These are phyloP conservation scores for Halenospora varia DNA, from an alignment of 495 filamentous ascomycete genomes.

Conservation along the genomic window DNA sequence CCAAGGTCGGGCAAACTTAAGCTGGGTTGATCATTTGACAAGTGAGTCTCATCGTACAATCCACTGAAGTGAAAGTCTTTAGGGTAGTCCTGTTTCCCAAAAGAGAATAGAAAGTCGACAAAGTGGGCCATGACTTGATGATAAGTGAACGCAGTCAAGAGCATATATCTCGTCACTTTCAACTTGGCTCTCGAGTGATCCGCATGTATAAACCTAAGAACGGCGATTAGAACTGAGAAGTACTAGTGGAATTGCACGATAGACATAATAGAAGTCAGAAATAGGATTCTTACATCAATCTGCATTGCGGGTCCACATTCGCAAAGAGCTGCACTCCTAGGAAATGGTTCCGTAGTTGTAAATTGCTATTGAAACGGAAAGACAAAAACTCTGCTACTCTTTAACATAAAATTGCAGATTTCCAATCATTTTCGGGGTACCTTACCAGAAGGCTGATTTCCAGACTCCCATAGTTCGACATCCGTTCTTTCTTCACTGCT, in stretches of 20 bases:
- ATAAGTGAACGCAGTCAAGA: conserved; percentile 32
- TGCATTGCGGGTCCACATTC: conserved; percentile 5
- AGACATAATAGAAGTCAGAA: neutral
- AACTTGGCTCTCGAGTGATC: conserved; percentile 25
- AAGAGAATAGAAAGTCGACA: conserved; percentile 39
- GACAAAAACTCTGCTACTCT: neutral
- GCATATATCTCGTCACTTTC: conserved; percentile 29
- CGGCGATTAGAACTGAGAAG: too few species aligned
- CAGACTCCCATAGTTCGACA: conserved; percentile 21
- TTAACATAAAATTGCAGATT: conserved; percentile 1
- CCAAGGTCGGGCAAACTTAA: conserved; percentile 31
- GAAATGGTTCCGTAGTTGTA: conserved; percentile 1
- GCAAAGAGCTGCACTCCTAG: conserved; percentile 2
- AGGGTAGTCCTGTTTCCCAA: conserved; percentile 35
- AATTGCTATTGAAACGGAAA: neutral
- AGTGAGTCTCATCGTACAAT: neutral
- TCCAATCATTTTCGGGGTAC: neutral
- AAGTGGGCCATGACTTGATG: conserved; percentile 42
- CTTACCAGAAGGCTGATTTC: conserved; percentile 2
- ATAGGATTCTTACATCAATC: conserved; percentile 15
- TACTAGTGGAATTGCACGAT: neutral
- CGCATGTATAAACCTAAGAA: conserved; percentile 30
- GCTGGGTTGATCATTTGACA: conserved; percentile 16
- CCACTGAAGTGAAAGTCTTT: conserved; percentile 25
- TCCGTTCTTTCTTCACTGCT: conserved; percentile 5